A percentile compares a stretch with the other conserved stretches of the same genome.
phyloP scores from a whole-genome alignment of 257 asterid species.

The Solanum habrochaites region DNA sequence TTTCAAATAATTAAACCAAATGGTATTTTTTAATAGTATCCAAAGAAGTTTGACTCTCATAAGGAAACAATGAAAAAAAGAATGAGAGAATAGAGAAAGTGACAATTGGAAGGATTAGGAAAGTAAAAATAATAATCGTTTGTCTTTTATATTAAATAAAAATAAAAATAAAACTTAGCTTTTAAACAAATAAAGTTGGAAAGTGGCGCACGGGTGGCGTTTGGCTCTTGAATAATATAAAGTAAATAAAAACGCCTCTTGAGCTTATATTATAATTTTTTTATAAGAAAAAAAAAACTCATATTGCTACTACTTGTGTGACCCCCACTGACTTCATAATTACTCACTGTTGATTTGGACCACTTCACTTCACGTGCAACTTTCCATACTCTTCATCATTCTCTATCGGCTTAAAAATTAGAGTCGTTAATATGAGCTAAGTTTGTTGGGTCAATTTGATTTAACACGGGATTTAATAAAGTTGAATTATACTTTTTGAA shows the following conservation, averaged over 20 bases:
- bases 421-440: fast-evolving
- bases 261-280: not conserved
- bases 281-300: not conserved
- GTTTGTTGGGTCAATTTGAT: fast-evolving
- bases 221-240: not conserved
- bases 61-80: not conserved
- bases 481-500: fast-evolving
- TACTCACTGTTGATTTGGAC: not conserved
- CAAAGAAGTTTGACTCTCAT: not conserved
- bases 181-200: not conserved
- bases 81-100: not conserved
- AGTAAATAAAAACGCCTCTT: not conserved
- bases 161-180: not conserved
- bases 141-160: not conserved
- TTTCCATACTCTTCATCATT: not conserved
- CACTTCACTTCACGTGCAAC: not conserved
- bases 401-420: not conserved
- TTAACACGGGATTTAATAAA: fast-evolving
- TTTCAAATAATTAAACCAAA: not conserved
- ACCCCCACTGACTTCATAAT: not conserved
- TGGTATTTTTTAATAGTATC: not conserved
- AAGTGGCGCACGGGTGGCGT: not conserved
- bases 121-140: not conserved
- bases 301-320: not conserved
- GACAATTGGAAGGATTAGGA: not conserved